Conservation (phyloP, 768 basidiomycete species). For the Suillus spraguei region DNA sequence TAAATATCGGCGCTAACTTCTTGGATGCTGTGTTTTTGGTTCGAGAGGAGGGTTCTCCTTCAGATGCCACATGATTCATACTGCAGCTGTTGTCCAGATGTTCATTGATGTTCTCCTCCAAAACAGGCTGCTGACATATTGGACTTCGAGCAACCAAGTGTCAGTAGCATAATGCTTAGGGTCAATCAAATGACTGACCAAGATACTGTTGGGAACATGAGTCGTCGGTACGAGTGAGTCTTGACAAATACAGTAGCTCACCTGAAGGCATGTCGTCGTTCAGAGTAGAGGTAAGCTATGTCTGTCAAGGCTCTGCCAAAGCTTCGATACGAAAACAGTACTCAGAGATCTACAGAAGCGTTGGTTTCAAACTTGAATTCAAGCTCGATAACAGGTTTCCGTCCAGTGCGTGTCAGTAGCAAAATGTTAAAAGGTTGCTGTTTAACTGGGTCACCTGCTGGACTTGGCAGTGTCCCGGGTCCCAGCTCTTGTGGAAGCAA, state of each 20-base stretch:
- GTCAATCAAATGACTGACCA: constrained; percentile 25
- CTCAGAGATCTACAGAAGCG: neutral
- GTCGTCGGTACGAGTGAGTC: neutral
- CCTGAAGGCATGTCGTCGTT: neutral
- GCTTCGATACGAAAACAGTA: neutral
- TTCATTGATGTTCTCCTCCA: constrained; percentile 45
- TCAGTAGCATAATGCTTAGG: neutral
- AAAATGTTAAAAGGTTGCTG: neutral
- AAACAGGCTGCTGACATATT: constrained; percentile 47
- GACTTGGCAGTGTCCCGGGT: neutral
- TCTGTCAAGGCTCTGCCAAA: neutral
- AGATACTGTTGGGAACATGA: constrained; percentile 20
- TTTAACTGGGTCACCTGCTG: neutral
- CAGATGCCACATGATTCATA: constrained; percentile 19
- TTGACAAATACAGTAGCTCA: neutral
- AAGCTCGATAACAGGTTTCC: neutral
- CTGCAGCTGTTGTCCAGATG: constrained; percentile 54
- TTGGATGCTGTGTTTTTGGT: constrained; percentile 20
- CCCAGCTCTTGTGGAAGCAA: neutral
- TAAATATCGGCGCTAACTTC: constrained; percentile 48
- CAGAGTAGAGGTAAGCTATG: neutral
- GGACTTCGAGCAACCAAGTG: constrained; percentile 40
- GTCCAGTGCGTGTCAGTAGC: neutral
- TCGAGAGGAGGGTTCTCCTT: constrained; percentile 14
- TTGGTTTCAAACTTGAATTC: neutral